Conservation (phyloP, 345 rosid genomes). For the Alliaria petiolata region DNA sequence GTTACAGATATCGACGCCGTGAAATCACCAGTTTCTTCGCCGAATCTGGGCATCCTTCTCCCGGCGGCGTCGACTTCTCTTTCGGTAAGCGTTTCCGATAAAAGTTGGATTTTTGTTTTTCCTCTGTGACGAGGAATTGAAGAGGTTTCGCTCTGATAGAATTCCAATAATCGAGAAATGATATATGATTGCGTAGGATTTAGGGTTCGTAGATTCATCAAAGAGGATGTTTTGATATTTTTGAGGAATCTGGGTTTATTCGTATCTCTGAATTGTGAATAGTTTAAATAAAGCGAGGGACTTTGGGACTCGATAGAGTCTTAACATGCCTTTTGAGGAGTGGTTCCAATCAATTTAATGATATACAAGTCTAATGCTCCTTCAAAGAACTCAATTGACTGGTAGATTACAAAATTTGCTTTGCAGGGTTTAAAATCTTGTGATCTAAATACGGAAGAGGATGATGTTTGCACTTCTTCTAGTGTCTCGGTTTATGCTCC, state of each 20-base stretch:
- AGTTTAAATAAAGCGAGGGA: too few relatives aligned
- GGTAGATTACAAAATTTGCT: neutral
- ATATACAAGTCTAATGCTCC: too few relatives aligned
- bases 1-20: slow-evolving; percentile 13
- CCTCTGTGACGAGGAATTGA: neutral
- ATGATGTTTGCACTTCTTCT: neutral
- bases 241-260: neutral
- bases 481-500: slow-evolving; percentile 37
- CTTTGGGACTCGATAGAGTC: too few relatives aligned
- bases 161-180: neutral
- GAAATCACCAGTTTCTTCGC: slow-evolving; percentile 32
- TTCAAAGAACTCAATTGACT: slow-evolving; percentile 6
- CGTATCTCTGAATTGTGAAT: too few relatives aligned
- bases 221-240: neutral
- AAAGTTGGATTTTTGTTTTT: neutral
- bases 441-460: neutral
- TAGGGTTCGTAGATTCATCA: neutral
- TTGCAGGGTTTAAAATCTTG: slow-evolving; percentile 6
- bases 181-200: neutral
- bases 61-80: slow-evolving; percentile 41
- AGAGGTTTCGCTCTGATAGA: neutral
- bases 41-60: slow-evolving; percentile 29
- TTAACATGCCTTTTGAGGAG: neutral
- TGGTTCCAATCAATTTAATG: neutral
- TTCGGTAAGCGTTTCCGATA: slow-evolving; percentile 34